Evolutionary conservation across 345 rosid genomes (phyloP).

Genomic region (Sisymbrium altissimum): DNA sequence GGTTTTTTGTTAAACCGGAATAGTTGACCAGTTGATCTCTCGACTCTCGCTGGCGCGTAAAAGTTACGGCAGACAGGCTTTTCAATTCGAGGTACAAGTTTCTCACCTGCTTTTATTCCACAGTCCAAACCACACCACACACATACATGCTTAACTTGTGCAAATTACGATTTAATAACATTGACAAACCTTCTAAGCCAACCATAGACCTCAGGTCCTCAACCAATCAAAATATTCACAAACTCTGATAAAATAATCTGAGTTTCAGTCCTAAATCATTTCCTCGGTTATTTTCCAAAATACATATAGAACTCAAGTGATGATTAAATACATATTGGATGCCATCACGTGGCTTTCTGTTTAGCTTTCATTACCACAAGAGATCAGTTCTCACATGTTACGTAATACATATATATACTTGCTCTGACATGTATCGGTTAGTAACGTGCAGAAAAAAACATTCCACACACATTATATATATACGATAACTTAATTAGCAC

Average conservation of each 20-base stretch:
- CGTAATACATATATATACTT: background rate
- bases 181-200: too few species aligned
- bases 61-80: background rate
- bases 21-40: background rate
- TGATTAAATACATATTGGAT: background rate
- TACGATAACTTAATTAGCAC: background rate
- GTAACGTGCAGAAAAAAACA: background rate
- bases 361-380: background rate
- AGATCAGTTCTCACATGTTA: background rate
- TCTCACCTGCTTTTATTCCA: too few species aligned
- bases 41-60: too few species aligned
- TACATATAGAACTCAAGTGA: background rate
- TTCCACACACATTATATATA: background rate
- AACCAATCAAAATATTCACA: too few species aligned
- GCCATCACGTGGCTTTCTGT: background rate
- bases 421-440: background rate
- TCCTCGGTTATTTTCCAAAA: background rate
- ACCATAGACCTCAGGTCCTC: too few species aligned
- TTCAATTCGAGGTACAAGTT: background rate
- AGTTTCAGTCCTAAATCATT: too few species aligned
- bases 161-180: too few species aligned
- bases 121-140: too few species aligned
- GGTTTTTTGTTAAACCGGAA: background rate
- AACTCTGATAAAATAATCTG: too few species aligned
- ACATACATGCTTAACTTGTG: too few species aligned